Base-by-base conservation (phyloP, 495 filamentous ascomycete species). In the Elasticomyces elasticus region DNA sequence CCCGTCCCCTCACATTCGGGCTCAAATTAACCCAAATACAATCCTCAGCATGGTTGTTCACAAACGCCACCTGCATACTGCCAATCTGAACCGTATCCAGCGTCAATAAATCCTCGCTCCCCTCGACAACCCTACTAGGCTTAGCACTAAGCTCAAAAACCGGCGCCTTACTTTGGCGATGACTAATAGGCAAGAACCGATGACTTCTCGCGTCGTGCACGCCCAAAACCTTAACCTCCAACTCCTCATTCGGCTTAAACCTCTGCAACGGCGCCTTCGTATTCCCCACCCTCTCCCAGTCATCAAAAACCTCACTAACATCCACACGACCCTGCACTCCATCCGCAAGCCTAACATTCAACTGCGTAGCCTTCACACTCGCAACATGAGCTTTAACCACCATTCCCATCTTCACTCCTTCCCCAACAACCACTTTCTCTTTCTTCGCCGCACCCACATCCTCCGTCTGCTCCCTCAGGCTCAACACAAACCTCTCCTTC, bases 111-210 rank as follows among this genome's bases (percentile, higher is more conserved):
- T 76, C 69, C n/a, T 75, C 68, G 43, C 82, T 75, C 19, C 65
- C 68, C 6, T 76, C 67, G 35, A 74, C 69, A 46, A 86, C 56
- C 64, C 82, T 79, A 60, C 77, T 83, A 26, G 80, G 79, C 66
- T 89, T 95, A 9, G 87, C 79, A n/a, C 90, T 87, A 15, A 97
- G 76, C 65, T 98, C 92, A 52, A 89, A 89, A 5, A 94, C 85
- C 0, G 87, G 79, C 50, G 74, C 74, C 62, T 87, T 89, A 48
- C 80, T 81, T 33, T 77, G 77, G 49, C 87, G 79, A 68, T 97
- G 90, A 42, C 82, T 82, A 62, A 98, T 91, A 20, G 92, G 88
- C 35, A 98, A 78, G 71, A 91, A 98, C 33, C 85, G 83, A 67
- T 95, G 86, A 60, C 87, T 95, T 54, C 82, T 81, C 37, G 87